Evolutionary conservation across 495 filamentous ascomycete species (phyloP).

Genomic region (Podospora pseudopauciseta): DNA sequence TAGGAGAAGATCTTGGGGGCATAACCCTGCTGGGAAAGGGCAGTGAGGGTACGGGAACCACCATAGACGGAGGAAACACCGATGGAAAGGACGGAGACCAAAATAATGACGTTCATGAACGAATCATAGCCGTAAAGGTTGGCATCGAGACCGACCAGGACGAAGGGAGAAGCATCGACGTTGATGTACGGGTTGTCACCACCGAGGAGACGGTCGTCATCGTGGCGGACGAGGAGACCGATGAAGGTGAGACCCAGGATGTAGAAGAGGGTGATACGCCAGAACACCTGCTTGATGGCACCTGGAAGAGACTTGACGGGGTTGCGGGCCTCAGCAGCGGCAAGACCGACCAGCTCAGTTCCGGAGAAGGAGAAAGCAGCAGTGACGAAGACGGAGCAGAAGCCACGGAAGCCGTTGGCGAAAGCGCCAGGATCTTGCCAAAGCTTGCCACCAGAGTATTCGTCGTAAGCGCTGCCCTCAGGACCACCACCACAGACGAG

Average conservation of each 20-base stretch:
- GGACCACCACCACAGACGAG: conserved; percentile 66
- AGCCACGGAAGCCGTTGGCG: conserved; percentile 65
- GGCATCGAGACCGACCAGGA: conserved; percentile 64
- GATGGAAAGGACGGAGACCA: conserved; percentile 64
- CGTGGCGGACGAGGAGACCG: conserved; percentile 63
- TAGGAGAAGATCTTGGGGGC: conserved; percentile 57
- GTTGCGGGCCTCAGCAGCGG: conserved; percentile 65
- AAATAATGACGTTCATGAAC: conserved; percentile 72
- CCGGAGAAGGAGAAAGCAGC: conserved; percentile 72
- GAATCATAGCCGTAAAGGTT: conserved; percentile 62
- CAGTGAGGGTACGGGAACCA: conserved; percentile 65
- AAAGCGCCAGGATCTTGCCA: conserved; percentile 73
- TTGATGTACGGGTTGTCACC: conserved; percentile 47
- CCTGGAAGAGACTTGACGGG: conserved; percentile 61
- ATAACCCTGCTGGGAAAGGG: conserved; percentile 55
- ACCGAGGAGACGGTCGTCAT: conserved; percentile 52
- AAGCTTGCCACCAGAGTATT: conserved; percentile 58
- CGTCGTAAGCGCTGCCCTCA: conserved; percentile 41
- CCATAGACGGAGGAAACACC: conserved; percentile 65
- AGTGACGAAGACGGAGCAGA: conserved; percentile 70
- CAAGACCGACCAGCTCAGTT: conserved; percentile 69
- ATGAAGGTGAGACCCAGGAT: conserved; percentile 69
- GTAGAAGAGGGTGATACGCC: conserved; percentile 72
- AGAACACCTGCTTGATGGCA: conserved; percentile 71
- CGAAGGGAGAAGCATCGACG: conserved; percentile 68